Evolutionary conservation across 176 grass and related monocot species (phyloP), one percentile per base, ranked within the genome.

Genomic region (Metroxylon sagu): DNA sequence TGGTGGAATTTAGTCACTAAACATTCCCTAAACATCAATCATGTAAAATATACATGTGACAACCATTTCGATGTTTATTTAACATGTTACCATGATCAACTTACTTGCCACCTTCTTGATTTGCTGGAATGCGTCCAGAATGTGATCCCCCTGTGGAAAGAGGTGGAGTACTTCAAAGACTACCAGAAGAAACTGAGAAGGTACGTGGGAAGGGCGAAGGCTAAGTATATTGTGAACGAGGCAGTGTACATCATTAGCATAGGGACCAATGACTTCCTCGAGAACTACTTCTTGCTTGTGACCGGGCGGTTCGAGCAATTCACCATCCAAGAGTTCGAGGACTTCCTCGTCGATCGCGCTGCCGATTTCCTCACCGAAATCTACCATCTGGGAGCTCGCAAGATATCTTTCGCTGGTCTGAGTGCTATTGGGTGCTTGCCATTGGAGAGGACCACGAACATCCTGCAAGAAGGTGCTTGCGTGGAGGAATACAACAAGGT

Each of bases 181-280:
- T 96, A 90, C 80, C 48, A 82, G 76, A 65, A 29, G 0, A 60
- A 76, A 0, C 78, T 96, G 3, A 61, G 75, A 0, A 21, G 18
- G 0, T 52, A 90, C 52, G 54, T 54, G 8, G 92, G 92, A 0
- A 4, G 1, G 14, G 64, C 19, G 10, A 1, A 0, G 4, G 86
- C 92, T 0, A 50, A 31, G 27, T 49, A 78, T 43, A 90, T 82
- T 68, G 27, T 96, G 28, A 56, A 60, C 10, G 84, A 90, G 28
- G 83, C 92, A 3, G 52, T 79, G 8, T 96, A 90, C 75, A 2
- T 96, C 4, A 71, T 96, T 4, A 96, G 92, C 69, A 29, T 96
- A 35, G 92, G 92, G 68, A 90, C 92, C 54, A 96, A 96, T 48
- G 92, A 96, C 69, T 96, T 90, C 68, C 67, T 90, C 0, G 86